Conservation (phyloP, 352 stramenopile species). For the Pythium aquatile region DNA sequence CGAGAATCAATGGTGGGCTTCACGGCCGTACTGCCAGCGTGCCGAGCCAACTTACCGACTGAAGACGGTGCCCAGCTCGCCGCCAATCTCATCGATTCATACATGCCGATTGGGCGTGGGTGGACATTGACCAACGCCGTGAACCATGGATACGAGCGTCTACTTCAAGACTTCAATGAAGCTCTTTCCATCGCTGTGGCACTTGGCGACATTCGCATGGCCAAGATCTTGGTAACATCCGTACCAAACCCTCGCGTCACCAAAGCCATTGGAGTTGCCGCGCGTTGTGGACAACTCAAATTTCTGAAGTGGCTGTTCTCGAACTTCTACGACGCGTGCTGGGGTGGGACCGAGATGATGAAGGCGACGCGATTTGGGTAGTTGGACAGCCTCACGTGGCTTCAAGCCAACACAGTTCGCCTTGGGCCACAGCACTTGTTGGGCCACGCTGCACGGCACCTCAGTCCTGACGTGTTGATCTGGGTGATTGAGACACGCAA, state of each 20-base stretch:
- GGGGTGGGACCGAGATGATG: neutral
- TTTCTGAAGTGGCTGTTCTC: neutral
- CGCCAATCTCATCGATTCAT: neutral
- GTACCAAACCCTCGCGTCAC: neutral
- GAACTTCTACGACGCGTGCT: neutral
- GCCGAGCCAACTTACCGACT: neutral
- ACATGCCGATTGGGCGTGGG: neutral
- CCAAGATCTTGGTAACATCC: neutral
- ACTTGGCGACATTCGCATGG: neutral
- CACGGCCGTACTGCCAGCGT: neutral
- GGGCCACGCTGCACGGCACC: neutral
- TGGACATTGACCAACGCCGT: neutral
- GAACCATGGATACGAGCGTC: neutral
- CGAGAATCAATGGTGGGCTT: neutral
- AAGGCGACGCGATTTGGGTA: neutral
- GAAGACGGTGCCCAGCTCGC: neutral
- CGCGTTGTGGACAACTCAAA: neutral
- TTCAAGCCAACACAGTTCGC: neutral
- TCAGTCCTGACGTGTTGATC: neutral
- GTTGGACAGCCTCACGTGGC: neutral
- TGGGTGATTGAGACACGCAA: neutral
- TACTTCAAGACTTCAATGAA: constrained; percentile 1
- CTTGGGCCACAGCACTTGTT: neutral
- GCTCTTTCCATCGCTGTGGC: neutral
- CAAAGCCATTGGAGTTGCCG: neutral